Evolutionary conservation across 257 asterid genomes (phyloP), one percentile per base, ranked within the genome.

Genomic region (Solanum etuberosum): DNA sequence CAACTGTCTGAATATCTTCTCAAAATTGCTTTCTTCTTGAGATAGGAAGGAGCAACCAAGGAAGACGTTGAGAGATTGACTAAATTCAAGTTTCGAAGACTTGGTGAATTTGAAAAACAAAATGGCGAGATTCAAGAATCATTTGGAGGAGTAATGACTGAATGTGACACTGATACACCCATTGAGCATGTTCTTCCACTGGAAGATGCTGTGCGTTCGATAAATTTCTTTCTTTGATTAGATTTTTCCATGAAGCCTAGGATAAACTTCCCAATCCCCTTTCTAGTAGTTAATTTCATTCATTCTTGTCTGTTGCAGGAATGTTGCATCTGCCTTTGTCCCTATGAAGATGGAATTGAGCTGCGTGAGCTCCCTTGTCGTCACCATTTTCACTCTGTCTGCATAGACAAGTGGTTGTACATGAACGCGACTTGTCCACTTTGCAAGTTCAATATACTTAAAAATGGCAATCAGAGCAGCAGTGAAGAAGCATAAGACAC

Each of bases 1-100:
- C 42, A 71, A 72, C 46, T 71, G 83, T 59, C 43, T 32, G 48
- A 46, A 57, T 51, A 86, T n/a, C 82, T 84, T 71, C 72, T 32
- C 71, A 86, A 72, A 9, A 21, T 32, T 86, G 37, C 71, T 51
- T 72, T 72, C 15, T 61, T 89, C 38, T 83, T 88, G 86, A 87
- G 86, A 71, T 94, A 97, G 99, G 99, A 97, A 93, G 99, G 99
- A 89, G 99, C 99, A 88, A 93, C 98, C 11, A 95, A 93, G 92
- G 98, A 97, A 92, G 99, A 95, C 85, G 96, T 97, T 48, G 99
- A 96, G 63, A 92, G 96, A 72, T 92, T 97, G 31, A 98, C 99
- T 11, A 94, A 80, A 83, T 97, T 90, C 96, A 95, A 89, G 86
- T 97, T 97, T 72, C 93, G 94, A n/a, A 93, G 90, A 92, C 94